Percentiles rank a stretch among this genome's conserved stretches.
These are phyloP conservation scores for Geranium rotundifolium DNA, from an alignment of 345 rosid genomes.

Conservation along the genomic window DNA sequence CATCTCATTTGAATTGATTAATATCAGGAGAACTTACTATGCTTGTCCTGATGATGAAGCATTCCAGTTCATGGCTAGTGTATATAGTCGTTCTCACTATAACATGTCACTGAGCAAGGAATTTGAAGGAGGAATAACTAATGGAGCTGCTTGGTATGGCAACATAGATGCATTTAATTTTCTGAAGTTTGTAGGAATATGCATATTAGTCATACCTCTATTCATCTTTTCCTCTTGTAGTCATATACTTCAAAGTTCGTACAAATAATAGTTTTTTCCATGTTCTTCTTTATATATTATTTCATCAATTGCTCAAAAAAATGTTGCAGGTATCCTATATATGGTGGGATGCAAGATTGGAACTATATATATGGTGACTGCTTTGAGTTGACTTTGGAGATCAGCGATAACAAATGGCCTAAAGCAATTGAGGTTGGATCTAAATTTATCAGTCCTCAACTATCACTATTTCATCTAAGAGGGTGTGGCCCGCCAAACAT, in stretches of 20 bases:
- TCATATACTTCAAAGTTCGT: too few species aligned
- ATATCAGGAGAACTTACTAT: constrained; percentile 67
- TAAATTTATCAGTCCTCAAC: not conserved
- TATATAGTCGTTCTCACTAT: constrained; percentile 70
- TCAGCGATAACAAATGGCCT: constrained; percentile 95
- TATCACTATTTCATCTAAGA: too few species aligned
- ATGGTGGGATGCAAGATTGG: constrained; percentile 99
- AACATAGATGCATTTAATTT: not conserved
- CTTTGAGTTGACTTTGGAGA: constrained; percentile 92
- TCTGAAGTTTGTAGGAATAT: constrained; percentile 2
- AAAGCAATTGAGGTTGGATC: constrained; percentile 58
- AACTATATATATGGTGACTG: constrained; percentile 91
- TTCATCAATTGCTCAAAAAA: constrained; percentile 11
- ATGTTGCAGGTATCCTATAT: constrained; percentile 78
- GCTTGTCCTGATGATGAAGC: constrained; percentile 86
- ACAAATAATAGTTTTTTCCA: not conserved
- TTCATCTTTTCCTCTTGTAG: too few species aligned
- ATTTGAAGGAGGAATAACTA: constrained; percentile 82
- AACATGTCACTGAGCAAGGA: constrained; percentile 92
- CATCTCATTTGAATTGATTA: constrained; percentile 1
- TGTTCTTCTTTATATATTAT: constrained; percentile 3
- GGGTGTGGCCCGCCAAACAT: too few species aligned
- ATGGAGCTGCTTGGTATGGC: constrained; percentile 84
- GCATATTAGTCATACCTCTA: too few species aligned
- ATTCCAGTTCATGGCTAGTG: constrained; percentile 64